Base-by-base conservation (phyloP, 1,284 basidiomycete species). In the Trametes hirsuta region DNA sequence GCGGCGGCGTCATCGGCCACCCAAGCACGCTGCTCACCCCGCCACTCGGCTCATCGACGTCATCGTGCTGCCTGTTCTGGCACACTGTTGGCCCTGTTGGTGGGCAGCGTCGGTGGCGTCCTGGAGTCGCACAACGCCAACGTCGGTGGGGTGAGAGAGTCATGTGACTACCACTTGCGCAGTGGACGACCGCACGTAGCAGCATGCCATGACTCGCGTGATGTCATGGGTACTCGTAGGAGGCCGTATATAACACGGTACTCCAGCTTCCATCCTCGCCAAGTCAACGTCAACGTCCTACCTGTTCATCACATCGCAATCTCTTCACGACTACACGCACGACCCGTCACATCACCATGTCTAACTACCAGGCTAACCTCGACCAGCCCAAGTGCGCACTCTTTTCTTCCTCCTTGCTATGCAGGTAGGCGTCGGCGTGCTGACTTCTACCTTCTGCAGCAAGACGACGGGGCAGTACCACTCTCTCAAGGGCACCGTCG, bases 391-490 rank as follows among this genome's bases (percentile, higher is more conserved):
- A 59, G 68, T 68, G 35, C 24, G 66, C 30, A 8, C 30, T 8
- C 4, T 65, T 3, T 12, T 35, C 15, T 4, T 10, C 46, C 0
- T 5, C 21, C 0, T 24, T 12, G 6, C 11, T 21, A n/a, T 15
- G 14, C 5, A 15, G 6, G 6, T 9, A 12, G 22, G 10, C 34
- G 3, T 24, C 8, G 8, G 9, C 50, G 14, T 24, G 35, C 46
- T 41, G 21, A 50, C 47, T 24, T 12, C 18, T 24, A 12, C 39
- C 11, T 2, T 24, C 22, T 21, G 30, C 72, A 85, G 82, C 78
- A 90, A 91, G 78, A 69, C 77, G 65, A 77, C 82, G 65, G 90
- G 88, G 63, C 84, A 90, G 74, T 77, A 72, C 68, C 84, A 87
- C 74, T 85, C 84, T 3, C 62, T 77, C 40, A 87, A 87, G 76